These are phyloP conservation scores for Cladophialophora yegresii DNA, from an alignment of 2,329 filamentous ascomycete species.

Conservation along the genomic window DNA sequence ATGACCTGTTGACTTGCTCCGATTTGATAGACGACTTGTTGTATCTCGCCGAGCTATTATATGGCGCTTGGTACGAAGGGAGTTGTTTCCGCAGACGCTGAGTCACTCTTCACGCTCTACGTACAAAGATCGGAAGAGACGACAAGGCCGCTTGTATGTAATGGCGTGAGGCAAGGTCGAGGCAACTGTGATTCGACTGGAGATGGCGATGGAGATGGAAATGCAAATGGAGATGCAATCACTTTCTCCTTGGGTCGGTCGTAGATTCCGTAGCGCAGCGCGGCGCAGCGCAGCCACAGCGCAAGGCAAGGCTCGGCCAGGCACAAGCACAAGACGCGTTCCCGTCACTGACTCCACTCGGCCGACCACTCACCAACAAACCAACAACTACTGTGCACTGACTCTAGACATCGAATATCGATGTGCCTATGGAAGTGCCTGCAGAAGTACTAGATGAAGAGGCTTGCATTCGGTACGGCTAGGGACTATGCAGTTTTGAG, in stretches of 20 bases:
- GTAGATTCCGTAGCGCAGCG: slow-evolving; percentile 6
- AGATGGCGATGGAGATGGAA: slow-evolving; percentile 12
- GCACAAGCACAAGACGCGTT: slow-evolving; percentile 18
- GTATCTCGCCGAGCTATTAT: neutral
- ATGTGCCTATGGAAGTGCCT: neutral
- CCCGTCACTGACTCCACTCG: slow-evolving; percentile 4
- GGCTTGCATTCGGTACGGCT: neutral
- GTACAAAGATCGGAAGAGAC: slow-evolving; percentile 1
- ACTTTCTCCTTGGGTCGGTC: slow-evolving; percentile 2
- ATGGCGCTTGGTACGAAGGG: neutral
- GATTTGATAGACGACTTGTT: neutral
- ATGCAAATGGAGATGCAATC: slow-evolving; percentile 1
- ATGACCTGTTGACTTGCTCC: neutral
- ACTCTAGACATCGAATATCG: neutral
- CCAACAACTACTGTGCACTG: no score
- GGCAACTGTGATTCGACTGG: slow-evolving; percentile 13
- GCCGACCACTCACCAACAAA: slow-evolving; percentile 6
- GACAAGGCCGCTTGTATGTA: slow-evolving; percentile 1
- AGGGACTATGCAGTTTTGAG: neutral
- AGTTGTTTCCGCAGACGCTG: neutral
- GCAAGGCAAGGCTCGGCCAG: slow-evolving; percentile 9
- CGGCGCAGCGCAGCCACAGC: no score
- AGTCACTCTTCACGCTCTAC: neutral
- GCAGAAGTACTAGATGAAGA: neutral
- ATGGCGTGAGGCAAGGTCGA: slow-evolving; percentile 26